Percentiles rank a stretch among this genome's conserved stretches.
Conservation (phyloP, 148 eudicot genomes). For the Euryodendron excelsum region DNA sequence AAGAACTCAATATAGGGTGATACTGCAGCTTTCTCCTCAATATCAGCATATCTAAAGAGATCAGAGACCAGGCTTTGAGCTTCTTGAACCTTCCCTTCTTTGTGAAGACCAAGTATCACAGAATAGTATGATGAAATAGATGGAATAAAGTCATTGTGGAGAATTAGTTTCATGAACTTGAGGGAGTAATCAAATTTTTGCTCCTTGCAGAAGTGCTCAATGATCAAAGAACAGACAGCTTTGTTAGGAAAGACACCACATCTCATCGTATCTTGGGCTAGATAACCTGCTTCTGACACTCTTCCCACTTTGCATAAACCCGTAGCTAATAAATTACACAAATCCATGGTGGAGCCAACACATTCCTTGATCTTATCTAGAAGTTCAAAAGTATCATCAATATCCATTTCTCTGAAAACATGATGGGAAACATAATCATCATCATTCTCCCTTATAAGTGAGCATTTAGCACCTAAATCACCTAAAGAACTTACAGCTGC, state of each 20-base stretch:
- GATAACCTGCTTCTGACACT: constrained; percentile 19
- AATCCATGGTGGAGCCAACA: constrained; percentile 5
- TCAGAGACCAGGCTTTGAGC: constrained; percentile 20
- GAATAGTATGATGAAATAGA: constrained; percentile 10
- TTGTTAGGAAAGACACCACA: constrained; percentile 19
- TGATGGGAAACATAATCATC: neutral
- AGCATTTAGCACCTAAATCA: constrained; percentile 7
- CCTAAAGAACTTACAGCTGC: neutral
- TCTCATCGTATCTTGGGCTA: constrained; percentile 22
- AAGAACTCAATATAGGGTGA: constrained; percentile 21
- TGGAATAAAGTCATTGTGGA: constrained; percentile 13
- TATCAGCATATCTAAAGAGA: constrained; percentile 16
- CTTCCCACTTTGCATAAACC: constrained; percentile 29
- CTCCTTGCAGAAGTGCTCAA: constrained; percentile 17
- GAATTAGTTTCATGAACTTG: constrained; percentile 14
- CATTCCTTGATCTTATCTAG: constrained; percentile 6
- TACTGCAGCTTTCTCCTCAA: constrained; percentile 28
- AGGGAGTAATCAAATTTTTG: constrained; percentile 16
- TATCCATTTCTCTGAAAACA: constrained; percentile 16
- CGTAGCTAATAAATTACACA: constrained; percentile 15
- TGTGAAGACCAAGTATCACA: constrained; percentile 21
- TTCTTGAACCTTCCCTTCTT: constrained; percentile 26
- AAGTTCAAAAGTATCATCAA: constrained; percentile 14
- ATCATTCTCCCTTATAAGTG: neutral
- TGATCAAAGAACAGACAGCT: constrained; percentile 16